A percentile compares a stretch with the other conserved stretches of the same genome.
These are phyloP conservation scores for Colletotrichum sp. DNA, from an alignment of 2,329 filamentous ascomycete species.

Conservation along the genomic window DNA sequence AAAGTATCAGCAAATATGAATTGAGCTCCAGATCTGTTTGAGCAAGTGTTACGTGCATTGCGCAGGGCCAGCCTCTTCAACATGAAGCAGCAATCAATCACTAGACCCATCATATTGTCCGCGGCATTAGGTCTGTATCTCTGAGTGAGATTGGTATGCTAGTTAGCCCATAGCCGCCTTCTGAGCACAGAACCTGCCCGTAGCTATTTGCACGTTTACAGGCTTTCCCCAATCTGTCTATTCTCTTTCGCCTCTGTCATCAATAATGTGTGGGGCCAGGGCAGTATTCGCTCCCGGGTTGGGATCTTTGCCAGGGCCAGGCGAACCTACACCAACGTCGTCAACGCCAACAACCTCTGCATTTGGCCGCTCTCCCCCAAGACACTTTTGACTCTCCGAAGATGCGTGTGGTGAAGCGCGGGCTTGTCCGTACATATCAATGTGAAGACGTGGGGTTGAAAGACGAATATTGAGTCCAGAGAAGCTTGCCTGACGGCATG, in stretches of 20 bases:
- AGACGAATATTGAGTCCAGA: neutral
- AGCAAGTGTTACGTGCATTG: too few species aligned
- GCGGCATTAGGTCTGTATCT: neutral
- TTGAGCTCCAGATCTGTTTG: too few species aligned
- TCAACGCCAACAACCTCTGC: neutral
- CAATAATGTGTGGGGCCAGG: neutral
- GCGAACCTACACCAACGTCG: neutral
- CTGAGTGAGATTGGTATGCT: neutral
- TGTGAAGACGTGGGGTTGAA: neutral
- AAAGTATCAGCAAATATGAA: too few species aligned
- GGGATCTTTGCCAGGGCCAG: neutral
- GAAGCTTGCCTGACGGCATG: neutral
- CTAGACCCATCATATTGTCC: neutral
- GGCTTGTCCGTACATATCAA: neutral
- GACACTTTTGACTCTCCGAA: neutral
- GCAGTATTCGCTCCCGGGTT: neutral
- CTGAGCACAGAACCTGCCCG: neutral
- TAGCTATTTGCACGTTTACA: neutral
- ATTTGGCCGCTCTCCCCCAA: neutral
- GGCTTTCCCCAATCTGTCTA: neutral
- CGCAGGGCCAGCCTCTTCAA: neutral
- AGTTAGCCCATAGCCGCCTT: neutral
- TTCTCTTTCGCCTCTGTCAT: neutral
- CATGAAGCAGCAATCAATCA: neutral
- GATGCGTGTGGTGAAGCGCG: neutral